phyloP scores from a whole-genome alignment of 1,284 basidiomycete species.

The Rhodotorula glutinis region DNA sequence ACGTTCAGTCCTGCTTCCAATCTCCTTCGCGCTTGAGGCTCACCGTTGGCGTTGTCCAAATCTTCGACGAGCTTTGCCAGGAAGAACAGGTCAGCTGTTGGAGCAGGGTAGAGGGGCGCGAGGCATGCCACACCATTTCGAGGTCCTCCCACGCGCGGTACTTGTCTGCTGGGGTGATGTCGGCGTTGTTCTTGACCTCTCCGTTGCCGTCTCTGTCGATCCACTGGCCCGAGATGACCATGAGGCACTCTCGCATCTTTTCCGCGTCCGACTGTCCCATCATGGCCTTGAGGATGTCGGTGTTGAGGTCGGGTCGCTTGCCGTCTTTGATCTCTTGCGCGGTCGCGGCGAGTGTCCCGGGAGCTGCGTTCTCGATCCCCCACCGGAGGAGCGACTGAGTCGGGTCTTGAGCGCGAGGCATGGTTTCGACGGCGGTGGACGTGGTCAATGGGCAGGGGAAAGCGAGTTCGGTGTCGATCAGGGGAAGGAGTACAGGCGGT shows the following conservation, averaged over 20 bases:
- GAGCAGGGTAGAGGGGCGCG: too few species aligned
- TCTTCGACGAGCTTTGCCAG: conserved; percentile 71
- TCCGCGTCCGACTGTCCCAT: conserved; percentile 80
- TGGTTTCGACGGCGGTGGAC: too few species aligned
- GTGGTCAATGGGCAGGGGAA: too few species aligned
- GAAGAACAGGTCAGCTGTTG: conserved; percentile 6
- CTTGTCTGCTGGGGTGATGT: conserved; percentile 60
- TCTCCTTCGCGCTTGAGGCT: too few species aligned
- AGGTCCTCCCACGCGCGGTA: conserved; percentile 84
- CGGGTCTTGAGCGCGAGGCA: conserved; percentile 14
- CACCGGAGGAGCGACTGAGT: conserved; percentile 38
- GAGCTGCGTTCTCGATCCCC: conserved; percentile 39
- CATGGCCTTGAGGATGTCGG: conserved; percentile 78
- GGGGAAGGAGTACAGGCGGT: too few species aligned
- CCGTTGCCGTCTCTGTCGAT: conserved; percentile 59
- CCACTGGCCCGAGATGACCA: conserved; percentile 63
- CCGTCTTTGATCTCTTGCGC: conserved; percentile 32
- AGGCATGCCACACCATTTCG: too few species aligned
- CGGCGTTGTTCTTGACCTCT: conserved; percentile 63
- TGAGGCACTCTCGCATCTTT: conserved; percentile 82
- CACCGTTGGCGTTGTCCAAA: conserved; percentile 93
- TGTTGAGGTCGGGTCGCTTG: conserved; percentile 55
- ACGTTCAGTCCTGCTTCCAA: too few species aligned
- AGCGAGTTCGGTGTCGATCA: too few species aligned
- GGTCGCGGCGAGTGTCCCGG: conserved; percentile 22